phyloP scores from a whole-genome alignment of 2,329 filamentous ascomycete genomes.

The Epichloe gansuensis region DNA sequence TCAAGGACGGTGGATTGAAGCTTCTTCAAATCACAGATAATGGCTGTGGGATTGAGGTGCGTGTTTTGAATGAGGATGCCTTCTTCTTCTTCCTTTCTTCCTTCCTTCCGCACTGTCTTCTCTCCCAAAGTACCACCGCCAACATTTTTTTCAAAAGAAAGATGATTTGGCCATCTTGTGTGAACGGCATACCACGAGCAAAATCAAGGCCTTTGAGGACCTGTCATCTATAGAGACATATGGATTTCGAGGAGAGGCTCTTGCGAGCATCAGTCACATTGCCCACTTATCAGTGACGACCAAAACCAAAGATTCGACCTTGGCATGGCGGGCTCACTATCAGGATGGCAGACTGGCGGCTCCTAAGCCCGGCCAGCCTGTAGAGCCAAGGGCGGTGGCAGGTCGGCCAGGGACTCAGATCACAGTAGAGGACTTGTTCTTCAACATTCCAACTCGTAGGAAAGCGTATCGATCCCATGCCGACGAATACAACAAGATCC shows the following conservation, averaged over 20 bases:
- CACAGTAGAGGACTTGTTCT: slow-evolving; percentile 92
- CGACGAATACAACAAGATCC: slow-evolving; percentile 95
- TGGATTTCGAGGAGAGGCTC: slow-evolving; percentile 90
- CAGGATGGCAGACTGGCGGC: slow-evolving; percentile 69
- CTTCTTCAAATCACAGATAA: slow-evolving; percentile 96
- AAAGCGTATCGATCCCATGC: slow-evolving; percentile 81
- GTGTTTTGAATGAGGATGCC: slow-evolving; percentile 11
- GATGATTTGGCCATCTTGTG: slow-evolving; percentile 87
- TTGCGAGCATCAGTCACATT: slow-evolving; percentile 97
- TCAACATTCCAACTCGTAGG: slow-evolving; percentile 81
- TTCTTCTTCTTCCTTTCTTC: background rate
- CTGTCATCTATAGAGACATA: slow-evolving; percentile 83
- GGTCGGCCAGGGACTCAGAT: slow-evolving; percentile 88
- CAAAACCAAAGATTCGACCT: slow-evolving; percentile 74
- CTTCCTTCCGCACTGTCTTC: background rate
- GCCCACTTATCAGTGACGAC: slow-evolving; percentile 92
- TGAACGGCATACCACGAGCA: slow-evolving; percentile 93
- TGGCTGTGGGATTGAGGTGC: slow-evolving; percentile 83
- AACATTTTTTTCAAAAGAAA: slow-evolving; percentile 40
- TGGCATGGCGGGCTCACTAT: slow-evolving; percentile 85
- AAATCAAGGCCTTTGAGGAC: slow-evolving; percentile 87
- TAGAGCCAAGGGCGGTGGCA: slow-evolving; percentile 77
- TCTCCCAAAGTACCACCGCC: background rate
- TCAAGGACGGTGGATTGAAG: slow-evolving; percentile 92
- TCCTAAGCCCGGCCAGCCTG: slow-evolving; percentile 73